Evolutionary conservation across 352 stramenopile genomes (phyloP).

Genomic region (Globisporangium recalcitrans): DNA sequence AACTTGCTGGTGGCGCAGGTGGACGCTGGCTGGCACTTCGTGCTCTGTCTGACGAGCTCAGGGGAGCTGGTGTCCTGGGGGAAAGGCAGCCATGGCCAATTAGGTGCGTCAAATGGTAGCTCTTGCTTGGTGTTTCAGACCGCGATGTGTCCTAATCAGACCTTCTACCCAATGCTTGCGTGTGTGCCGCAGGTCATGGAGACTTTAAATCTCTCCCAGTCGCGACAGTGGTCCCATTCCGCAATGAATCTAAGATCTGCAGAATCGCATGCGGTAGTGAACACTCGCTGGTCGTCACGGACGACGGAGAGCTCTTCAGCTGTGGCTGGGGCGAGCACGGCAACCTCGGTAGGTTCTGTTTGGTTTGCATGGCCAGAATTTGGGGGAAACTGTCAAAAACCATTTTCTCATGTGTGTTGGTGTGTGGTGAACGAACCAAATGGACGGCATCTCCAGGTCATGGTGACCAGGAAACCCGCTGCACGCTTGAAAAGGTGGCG

Average conservation of each 20-base stretch:
- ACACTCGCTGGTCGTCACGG: constrained; percentile 55
- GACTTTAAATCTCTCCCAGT: constrained; percentile 10
- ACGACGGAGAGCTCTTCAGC: constrained; percentile 53
- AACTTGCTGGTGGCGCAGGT: constrained; percentile 29
- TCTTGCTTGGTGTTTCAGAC: background rate
- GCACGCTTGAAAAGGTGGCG: constrained; percentile 30
- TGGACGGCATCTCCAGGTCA: constrained; percentile 34
- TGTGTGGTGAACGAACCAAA: background rate
- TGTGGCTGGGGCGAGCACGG: constrained; percentile 83
- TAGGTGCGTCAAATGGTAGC: constrained; percentile 23
- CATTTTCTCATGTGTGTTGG: background rate
- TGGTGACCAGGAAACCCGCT: constrained; percentile 39
- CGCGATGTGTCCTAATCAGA: background rate
- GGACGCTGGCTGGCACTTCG: constrained; percentile 74
- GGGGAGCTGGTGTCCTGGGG: constrained; percentile 51
- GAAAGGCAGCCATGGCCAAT: constrained; percentile 71
- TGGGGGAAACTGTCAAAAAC: background rate
- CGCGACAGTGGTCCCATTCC: constrained; percentile 22
- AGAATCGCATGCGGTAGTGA: constrained; percentile 74
- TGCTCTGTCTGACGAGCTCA: constrained; percentile 39
- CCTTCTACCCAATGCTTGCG: background rate
- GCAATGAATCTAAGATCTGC: constrained; percentile 10
- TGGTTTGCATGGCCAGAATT: background rate
- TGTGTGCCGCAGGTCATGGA: constrained; percentile 13
- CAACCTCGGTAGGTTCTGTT: constrained; percentile 55